These are phyloP conservation scores for Neopestalotiopsis sp. DNA, from an alignment of 2,329 filamentous ascomycete genomes.

Conservation along the genomic window DNA sequence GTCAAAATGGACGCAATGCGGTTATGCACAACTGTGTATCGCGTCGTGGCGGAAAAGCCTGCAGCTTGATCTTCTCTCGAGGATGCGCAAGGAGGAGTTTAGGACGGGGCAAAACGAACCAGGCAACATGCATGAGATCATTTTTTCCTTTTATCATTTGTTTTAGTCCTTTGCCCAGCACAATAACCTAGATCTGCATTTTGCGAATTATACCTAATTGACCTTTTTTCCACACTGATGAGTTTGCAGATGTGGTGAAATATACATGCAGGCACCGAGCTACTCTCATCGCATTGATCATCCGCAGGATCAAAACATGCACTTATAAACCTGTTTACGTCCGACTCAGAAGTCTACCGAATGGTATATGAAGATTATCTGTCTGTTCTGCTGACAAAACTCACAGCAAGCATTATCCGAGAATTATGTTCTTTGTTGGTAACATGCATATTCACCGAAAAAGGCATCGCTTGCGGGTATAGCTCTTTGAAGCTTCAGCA, in stretches of 20 bases:
- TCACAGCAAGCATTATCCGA: not conserved
- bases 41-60: conserved; percentile 56
- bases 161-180: not conserved
- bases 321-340: too few species aligned
- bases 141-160: not conserved
- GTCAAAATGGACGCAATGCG: conserved; percentile 61
- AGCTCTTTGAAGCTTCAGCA: not conserved
- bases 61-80: conserved; percentile 14
- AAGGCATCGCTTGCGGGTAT: not conserved
- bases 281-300: too few species aligned
- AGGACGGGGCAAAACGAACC: not conserved
- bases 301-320: too few species aligned
- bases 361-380: too few species aligned
- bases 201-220: conserved; percentile 3
- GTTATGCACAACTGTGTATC: conserved; percentile 56
- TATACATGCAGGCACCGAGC: too few species aligned
- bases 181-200: conserved; percentile 3
- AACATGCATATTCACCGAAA: not conserved
- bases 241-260: too few species aligned
- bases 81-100: not conserved
- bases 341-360: too few species aligned
- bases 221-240: not conserved
- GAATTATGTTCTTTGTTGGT: not conserved
- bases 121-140: not conserved
- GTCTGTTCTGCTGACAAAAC: too few species aligned